Evolutionary conservation across 2,329 filamentous ascomycete species (phyloP).

Genomic region (Cercospora berteroae): DNA sequence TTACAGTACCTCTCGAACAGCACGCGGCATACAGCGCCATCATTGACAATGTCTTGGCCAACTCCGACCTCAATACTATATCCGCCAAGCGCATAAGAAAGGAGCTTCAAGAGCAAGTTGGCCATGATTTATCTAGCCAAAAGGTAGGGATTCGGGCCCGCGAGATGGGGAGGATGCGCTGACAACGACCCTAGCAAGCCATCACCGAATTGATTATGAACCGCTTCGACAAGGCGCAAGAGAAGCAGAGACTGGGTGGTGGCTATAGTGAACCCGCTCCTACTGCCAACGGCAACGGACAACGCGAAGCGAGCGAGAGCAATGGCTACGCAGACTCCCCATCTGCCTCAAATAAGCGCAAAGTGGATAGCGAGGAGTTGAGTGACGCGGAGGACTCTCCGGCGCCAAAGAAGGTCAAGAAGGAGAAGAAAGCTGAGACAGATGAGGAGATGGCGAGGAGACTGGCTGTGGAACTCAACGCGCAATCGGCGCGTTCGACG

Average conservation of each 20-base stretch:
- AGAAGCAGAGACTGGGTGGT: constrained; percentile 19
- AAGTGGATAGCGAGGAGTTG: constrained; percentile 41
- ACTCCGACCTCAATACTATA: constrained; percentile 62
- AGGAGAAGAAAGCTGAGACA: constrained; percentile 68
- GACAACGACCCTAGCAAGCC: constrained; percentile 37
- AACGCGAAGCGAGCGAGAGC: constrained; percentile 18
- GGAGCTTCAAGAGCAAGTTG: constrained; percentile 59
- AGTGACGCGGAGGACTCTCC: constrained; percentile 45
- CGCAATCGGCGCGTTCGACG: constrained; percentile 65
- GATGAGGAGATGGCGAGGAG: constrained; percentile 85
- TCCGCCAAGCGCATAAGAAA: constrained; percentile 65
- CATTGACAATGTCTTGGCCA: constrained; percentile 61
- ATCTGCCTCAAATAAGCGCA: constrained; percentile 43
- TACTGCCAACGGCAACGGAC: constrained; percentile 37
- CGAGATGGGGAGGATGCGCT: constrained; percentile 8
- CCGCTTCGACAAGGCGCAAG: constrained; percentile 51
- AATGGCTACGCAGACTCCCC: constrained; percentile 20
- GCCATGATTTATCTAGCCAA: constrained; percentile 60
- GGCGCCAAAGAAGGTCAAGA: constrained; percentile 39
- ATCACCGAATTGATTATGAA: constrained; percentile 50
- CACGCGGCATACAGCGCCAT: constrained; percentile 50
- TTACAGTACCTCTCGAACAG: constrained; percentile 33
- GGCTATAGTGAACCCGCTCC: constrained; percentile 40
- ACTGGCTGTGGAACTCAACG: constrained; percentile 90
- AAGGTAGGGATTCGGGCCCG: constrained; percentile 49